Evolutionary conservation across 192 early-diverging fungal genomes (phyloP), one percentile per base, ranked within the genome.

Genomic region (Rhizoclosmatium globosum): DNA sequence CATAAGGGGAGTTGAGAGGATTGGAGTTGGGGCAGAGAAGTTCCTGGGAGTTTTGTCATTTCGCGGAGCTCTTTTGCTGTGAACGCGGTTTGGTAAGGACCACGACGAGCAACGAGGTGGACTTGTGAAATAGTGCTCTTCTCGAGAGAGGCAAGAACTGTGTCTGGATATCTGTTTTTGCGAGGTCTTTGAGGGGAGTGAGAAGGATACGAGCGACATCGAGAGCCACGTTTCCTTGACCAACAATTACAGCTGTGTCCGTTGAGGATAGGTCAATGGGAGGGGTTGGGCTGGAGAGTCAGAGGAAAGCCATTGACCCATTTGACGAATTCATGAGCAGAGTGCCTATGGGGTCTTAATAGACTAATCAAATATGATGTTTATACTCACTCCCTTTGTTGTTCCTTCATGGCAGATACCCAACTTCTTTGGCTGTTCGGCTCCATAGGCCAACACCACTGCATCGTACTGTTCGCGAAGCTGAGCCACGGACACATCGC

Each of bases 21-120:
- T 21, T 17, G 44, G 53, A 41, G 45, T 71, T 70, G 77, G 43
- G 43, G n/a, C 15, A 57, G 38, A n/a, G 48, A 39, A 7, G 91
- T 86, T 42, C 81, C 81, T 1, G 93, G 92, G 42, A 99, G 72
- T 17, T 89, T 83, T 57, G 95, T 87, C 93, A 97, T 95, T 78
- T 99, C 98, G 13, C 98, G 92, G 19, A 99, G 85, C 68, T 99
- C 98, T 81, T 99, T 99, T 17, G 96, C 88, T 0, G 98, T 99
- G 82, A 99, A 97, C 17, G 95, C 86, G 43, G 88, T 86, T 90
- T 99, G 95, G 17, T 95, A 73, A 0, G 96, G 96, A 0, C 98
- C 98, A n/a, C 98, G 91, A 13, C 98, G 86, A 1, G 94, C 97
- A 23, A 98, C 86, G 53, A 99, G 81, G 68, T n/a, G 91, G 11